phyloP scores from a whole-genome alignment of 2,329 filamentous ascomycete species.

The Coniochaeta hoffmannii region DNA sequence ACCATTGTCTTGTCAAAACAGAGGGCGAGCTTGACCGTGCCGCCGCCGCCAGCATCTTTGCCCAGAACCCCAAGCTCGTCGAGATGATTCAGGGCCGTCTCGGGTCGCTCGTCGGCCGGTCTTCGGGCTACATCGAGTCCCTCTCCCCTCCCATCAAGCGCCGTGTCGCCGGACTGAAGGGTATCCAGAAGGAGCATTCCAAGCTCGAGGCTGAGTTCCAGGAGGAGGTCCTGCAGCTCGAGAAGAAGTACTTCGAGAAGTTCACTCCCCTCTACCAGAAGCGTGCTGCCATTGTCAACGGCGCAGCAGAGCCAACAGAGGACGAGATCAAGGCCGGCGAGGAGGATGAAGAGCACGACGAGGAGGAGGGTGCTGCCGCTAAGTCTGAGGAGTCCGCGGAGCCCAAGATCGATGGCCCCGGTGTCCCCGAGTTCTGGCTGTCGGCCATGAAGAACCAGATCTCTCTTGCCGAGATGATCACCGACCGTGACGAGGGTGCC shows the following conservation, averaged over 20 bases:
- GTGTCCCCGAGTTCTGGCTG: conserved; percentile 98
- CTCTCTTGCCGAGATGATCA: conserved; percentile 96
- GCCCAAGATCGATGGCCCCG: conserved; percentile 41
- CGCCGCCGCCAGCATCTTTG: conserved; percentile 85
- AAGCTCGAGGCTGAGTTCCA: conserved; percentile 98
- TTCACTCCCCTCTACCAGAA: conserved; percentile 97
- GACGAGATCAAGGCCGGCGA: conserved; percentile 83
- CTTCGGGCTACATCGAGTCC: conserved; percentile 96
- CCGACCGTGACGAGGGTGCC: conserved; percentile 89
- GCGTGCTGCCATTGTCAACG: conserved; percentile 89
- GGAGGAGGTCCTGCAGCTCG: conserved; percentile 92
- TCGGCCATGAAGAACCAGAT: conserved; percentile 99
- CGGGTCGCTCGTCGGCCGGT: conserved; percentile 83
- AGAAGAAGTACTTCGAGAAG: conserved; percentile 99
- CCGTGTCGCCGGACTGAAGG: conserved; percentile 91
- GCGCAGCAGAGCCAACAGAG: conserved; percentile 74
- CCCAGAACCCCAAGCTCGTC: conserved; percentile 88
- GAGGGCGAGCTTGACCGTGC: conserved; percentile 89
- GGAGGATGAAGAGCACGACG: conserved; percentile 63
- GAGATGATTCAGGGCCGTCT: conserved; percentile 98
- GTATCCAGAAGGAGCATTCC: conserved; percentile 96
- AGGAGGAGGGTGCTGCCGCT: conserved; percentile 49
- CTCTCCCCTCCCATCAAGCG: conserved; percentile 83
- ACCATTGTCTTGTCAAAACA: conserved; percentile 31
- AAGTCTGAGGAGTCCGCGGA: conserved; percentile 47